Conservation (phyloP, 2,329 filamentous ascomycete genomes). For the Colletotrichum endophyticum region DNA sequence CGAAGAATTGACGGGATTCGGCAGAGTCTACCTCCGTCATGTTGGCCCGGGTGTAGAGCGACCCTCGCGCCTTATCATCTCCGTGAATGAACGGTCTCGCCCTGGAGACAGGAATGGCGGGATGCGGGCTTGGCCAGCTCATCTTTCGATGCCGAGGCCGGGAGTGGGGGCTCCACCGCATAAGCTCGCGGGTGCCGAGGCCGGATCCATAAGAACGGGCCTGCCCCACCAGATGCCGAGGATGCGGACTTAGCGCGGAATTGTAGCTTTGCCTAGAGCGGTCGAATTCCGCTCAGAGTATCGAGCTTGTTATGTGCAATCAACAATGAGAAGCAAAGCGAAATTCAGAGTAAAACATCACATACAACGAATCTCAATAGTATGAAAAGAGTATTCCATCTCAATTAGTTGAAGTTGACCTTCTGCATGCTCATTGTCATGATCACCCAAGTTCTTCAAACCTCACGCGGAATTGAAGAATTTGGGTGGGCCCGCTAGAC, state of each 20-base stretch:
- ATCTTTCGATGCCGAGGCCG: constrained; percentile 1
- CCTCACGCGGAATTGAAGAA: not conserved
- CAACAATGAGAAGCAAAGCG: too few species aligned
- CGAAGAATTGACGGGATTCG: not conserved
- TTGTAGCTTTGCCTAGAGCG: not conserved
- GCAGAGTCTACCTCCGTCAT: not conserved
- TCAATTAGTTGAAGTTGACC: too few species aligned
- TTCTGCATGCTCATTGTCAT: too few species aligned
- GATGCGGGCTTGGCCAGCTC: not conserved
- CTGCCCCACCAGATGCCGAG: not conserved
- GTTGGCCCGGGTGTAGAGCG: not conserved
- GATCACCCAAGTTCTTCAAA: accelerated
- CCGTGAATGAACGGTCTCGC: not conserved
- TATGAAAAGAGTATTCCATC: too few species aligned
- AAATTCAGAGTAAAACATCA: too few species aligned
- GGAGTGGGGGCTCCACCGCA: not conserved
- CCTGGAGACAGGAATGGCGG: not conserved
- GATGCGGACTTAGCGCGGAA: not conserved
- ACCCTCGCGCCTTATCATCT: not conserved
- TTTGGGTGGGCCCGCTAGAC: not conserved
- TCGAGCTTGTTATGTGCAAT: too few species aligned
- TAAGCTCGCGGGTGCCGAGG: constrained; percentile 1
- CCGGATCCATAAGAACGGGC: not conserved
- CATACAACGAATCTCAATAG: too few species aligned
- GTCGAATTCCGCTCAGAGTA: not conserved